Evolutionary conservation across 192 early-diverging fungal species (phyloP).

Genomic region (Chytriomyces hyalinus): DNA sequence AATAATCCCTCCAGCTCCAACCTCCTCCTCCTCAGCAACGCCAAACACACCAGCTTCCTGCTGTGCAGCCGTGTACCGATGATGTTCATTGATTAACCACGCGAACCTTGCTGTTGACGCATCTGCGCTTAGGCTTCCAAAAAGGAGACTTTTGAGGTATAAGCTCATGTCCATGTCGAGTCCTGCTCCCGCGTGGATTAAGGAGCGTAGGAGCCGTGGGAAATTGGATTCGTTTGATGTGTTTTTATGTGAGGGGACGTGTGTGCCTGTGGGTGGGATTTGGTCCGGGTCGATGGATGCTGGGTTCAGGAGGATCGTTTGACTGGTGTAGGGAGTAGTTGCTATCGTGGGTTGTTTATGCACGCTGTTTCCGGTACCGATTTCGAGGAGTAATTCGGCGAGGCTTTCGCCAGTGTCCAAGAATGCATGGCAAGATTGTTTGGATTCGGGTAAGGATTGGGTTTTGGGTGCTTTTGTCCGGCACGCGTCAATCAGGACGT

Average conservation of each 20-base stretch:
- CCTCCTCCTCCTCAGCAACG: background rate
- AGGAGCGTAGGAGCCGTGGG: background rate
- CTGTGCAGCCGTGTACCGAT: background rate
- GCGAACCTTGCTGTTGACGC: background rate
- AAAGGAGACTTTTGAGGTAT: constrained; percentile 9
- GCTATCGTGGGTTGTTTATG: background rate
- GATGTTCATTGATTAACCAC: constrained; percentile 16
- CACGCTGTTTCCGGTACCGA: background rate
- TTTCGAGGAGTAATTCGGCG: background rate
- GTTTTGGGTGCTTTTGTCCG: background rate
- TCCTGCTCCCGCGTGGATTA: constrained; percentile 1
- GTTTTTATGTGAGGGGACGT: background rate
- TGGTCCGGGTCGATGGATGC: background rate
- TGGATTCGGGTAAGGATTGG: background rate
- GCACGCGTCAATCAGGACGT: constrained; percentile 2
- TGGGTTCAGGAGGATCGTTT: background rate
- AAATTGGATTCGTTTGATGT: background rate
- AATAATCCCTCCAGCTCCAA: background rate
- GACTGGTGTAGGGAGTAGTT: background rate
- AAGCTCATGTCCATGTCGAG: background rate
- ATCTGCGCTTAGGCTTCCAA: background rate
- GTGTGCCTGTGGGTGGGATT: background rate
- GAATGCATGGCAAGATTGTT: background rate
- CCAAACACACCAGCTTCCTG: background rate
- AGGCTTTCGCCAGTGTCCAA: background rate